Evolutionary conservation across 371 early-diverging fungal species (phyloP).

Genomic region (Blakeslea trispora): DNA sequence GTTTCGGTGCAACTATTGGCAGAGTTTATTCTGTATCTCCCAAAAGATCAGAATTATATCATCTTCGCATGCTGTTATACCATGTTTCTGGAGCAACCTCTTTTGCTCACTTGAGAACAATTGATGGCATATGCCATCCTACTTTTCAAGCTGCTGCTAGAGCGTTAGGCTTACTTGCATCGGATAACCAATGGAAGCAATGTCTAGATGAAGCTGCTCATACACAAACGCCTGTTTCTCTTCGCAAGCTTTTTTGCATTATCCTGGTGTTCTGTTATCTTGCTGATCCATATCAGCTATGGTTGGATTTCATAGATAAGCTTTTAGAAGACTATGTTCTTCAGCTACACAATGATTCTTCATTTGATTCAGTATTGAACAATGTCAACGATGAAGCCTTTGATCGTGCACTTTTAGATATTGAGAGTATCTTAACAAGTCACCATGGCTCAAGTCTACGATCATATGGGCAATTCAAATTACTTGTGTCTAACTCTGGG

Average conservation of each 20-base stretch:
- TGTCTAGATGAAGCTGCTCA: conserved; percentile 16
- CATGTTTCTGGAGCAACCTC: conserved; percentile 13
- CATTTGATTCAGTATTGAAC: neutral
- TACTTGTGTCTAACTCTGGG: too few species aligned
- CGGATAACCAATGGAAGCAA: conserved; percentile 12
- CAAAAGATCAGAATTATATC: conserved; percentile 21
- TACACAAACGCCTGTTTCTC: neutral
- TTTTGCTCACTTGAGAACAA: conserved; percentile 19
- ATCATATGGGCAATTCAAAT: too few species aligned
- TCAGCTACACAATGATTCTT: neutral
- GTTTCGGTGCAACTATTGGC: conserved; percentile 7
- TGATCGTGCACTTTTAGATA: too few species aligned
- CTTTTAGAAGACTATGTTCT: neutral
- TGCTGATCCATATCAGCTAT: neutral
- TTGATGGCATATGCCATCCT: conserved; percentile 2
- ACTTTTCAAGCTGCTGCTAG: conserved; percentile 20
- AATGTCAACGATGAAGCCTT: too few species aligned
- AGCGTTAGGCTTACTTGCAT: conserved; percentile 12
- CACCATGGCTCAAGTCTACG: too few species aligned
- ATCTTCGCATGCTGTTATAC: conserved; percentile 17
- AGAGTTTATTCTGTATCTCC: conserved; percentile 25
- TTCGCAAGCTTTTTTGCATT: conserved; percentile 21
- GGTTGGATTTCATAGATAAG: neutral
- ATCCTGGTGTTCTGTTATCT: neutral
- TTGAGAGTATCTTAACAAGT: too few species aligned